These are phyloP conservation scores for Citrus inodora DNA, from an alignment of 345 rosid genomes.

Conservation along the genomic window DNA sequence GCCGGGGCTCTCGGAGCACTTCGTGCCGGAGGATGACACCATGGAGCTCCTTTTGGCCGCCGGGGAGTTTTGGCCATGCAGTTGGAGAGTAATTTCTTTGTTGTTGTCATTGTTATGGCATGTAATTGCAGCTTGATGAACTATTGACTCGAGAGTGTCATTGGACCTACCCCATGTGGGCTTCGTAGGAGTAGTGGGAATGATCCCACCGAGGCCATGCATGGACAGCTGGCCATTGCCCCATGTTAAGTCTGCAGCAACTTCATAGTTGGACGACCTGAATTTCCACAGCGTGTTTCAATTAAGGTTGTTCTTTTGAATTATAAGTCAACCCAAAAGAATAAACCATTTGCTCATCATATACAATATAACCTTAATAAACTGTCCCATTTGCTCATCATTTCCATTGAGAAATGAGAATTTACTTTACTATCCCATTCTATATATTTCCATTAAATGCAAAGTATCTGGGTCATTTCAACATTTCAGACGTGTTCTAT, in stretches of 20 bases:
- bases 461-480: too few species aligned
- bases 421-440: too few species aligned
- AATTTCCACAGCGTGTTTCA: too few species aligned
- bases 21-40: constrained; percentile 7
- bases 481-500: too few species aligned
- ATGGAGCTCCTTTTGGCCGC: not conserved
- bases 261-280: constrained; percentile 3
- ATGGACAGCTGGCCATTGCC: constrained; percentile 47
- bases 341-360: too few species aligned
- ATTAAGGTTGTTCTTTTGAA: too few species aligned
- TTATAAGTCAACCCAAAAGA: too few species aligned
- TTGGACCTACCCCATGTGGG: constrained; percentile 35
- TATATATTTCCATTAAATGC: too few species aligned
- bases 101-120: not conserved
- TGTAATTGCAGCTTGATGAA: constrained; percentile 38
- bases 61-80: not conserved
- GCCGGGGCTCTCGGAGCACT: not conserved
- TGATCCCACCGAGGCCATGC: constrained; percentile 37
- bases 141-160: constrained; percentile 48
- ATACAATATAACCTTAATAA: too few species aligned
- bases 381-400: too few species aligned
- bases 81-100: not conserved
- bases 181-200: constrained; percentile 18
- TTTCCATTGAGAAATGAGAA: too few species aligned
- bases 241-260: constrained; percentile 51